Percentiles rank a stretch among this genome's conserved stretches.
These are phyloP conservation scores for Acrasis kona DNA, from an alignment of 78 protist genomes.

Conservation along the genomic window DNA sequence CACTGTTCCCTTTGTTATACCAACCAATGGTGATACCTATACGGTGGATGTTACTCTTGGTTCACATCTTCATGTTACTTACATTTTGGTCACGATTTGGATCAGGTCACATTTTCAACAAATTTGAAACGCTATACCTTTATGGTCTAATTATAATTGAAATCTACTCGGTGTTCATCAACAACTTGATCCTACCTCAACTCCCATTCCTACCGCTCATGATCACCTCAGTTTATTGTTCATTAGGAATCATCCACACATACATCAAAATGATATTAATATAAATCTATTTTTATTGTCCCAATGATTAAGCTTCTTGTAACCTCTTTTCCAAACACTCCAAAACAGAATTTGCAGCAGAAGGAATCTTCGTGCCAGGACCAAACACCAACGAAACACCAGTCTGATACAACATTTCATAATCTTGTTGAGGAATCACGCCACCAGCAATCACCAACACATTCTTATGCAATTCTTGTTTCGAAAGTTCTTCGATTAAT, in stretches of 20 bases:
- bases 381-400: conserved; percentile 89
- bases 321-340: no score
- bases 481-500: conserved; percentile 49
- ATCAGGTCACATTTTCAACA: background rate
- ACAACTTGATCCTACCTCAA: background rate
- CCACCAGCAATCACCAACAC: conserved; percentile 87
- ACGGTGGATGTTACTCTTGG: background rate
- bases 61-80: background rate
- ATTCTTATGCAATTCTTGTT: conserved; percentile 32
- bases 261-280: no score
- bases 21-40: background rate
- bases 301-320: no score
- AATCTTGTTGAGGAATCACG: conserved; percentile 90
- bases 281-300: no score
- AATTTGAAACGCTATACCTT: background rate
- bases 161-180: background rate
- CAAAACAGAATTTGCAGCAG: conserved; percentile 9
- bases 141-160: background rate
- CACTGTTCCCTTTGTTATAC: background rate
- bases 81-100: background rate
- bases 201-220: background rate
- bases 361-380: conserved; percentile 73
- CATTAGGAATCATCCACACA: no score
- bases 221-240: background rate
- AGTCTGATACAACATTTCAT: conserved; percentile 61